Evolutionary conservation across 2,329 filamentous ascomycete genomes (phyloP), one percentile per base, ranked within the genome.

Genomic region (Fonsecaea multimorphosa): DNA sequence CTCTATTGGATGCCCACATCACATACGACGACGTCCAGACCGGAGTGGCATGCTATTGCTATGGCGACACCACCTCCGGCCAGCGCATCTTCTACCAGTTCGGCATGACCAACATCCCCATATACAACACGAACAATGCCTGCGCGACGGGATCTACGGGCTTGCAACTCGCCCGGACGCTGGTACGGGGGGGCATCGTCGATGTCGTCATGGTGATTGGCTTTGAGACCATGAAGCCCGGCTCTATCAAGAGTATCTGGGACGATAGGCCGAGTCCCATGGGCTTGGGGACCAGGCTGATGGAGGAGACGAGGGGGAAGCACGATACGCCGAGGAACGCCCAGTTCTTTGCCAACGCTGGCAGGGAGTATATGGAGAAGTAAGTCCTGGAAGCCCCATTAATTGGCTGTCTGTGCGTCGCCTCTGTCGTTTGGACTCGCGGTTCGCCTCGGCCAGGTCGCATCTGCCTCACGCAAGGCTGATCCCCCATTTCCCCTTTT

Each of bases 81-180:
- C 94, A 98, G 83, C 90, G 95, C 70, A 92, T 97, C 75, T 97
- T 98, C 82, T 98, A 98, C 82, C 94, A 98, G 81, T 97, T 98
- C 78, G 95, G 94, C 82, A 93, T 98, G 89, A 97, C 93, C 44
- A 85, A 90, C 74, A 97, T 98, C 73, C 94, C 94, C 74, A 92
- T 98, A 77, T 93, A 96, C 84, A 98, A 98, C 76, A 72, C 70
- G 49, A 97, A 97, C 86, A 98, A 98, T 85, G 97, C 97, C 83
- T 98, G 94, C 84, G 92, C 91, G 2, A 98, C 94, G 0, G 95
- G 94, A 14, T 92, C 89, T 2, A 97, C 94, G 0, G 95, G 94
- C 5, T 82, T 98, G 64, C 88, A 89, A 75, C 90, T 98, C 85
- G 95, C 86, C 0, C 84, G 93, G 32, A 92, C 89, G 56, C 84